These are phyloP conservation scores for Pseudopithomyces chartarum DNA, from an alignment of 2,329 filamentous ascomycete genomes.

Conservation along the genomic window DNA sequence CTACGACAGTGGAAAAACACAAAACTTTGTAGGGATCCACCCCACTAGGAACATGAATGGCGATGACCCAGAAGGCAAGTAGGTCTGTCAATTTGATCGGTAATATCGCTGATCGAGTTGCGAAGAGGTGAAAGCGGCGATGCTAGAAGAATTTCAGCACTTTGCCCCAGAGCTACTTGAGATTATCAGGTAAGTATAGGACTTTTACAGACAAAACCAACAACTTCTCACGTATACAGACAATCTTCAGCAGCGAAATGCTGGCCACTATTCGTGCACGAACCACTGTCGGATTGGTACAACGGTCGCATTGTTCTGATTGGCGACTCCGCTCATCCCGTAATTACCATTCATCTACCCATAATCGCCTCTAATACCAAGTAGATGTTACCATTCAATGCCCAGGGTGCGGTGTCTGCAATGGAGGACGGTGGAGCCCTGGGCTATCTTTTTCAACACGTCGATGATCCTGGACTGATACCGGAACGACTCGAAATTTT, in stretches of 20 bases:
- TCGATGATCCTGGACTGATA: neutral
- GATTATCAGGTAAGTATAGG: neutral
- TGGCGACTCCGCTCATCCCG: constrained; percentile 9
- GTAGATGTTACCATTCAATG: constrained; percentile 9
- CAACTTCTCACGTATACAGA: neutral
- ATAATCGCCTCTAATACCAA: neutral
- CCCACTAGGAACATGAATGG: neutral
- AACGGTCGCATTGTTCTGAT: constrained; percentile 6
- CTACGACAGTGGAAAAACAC: constrained; percentile 1
- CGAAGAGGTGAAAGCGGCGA: neutral
- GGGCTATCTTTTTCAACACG: constrained; percentile 4
- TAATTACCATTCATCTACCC: neutral
- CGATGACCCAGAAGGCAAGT: constrained; percentile 3
- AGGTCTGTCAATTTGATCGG: neutral
- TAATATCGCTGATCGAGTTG: neutral
- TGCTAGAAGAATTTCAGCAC: constrained; percentile 10
- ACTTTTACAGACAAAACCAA: neutral
- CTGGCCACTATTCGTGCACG: constrained; percentile 3
- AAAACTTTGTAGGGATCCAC: constrained; percentile 12
- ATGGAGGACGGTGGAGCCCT: constrained; percentile 9
- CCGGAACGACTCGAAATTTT: constrained; percentile 1
- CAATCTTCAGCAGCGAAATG: neutral
- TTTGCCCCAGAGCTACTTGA: constrained; percentile 4
- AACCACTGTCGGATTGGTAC: constrained; percentile 2
- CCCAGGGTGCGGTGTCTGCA: constrained; percentile 5